A percentile compares a stretch with the other conserved stretches of the same genome.
These are phyloP conservation scores for Scedosporium boydii DNA, from an alignment of 2,329 filamentous ascomycete genomes.

Conservation along the genomic window DNA sequence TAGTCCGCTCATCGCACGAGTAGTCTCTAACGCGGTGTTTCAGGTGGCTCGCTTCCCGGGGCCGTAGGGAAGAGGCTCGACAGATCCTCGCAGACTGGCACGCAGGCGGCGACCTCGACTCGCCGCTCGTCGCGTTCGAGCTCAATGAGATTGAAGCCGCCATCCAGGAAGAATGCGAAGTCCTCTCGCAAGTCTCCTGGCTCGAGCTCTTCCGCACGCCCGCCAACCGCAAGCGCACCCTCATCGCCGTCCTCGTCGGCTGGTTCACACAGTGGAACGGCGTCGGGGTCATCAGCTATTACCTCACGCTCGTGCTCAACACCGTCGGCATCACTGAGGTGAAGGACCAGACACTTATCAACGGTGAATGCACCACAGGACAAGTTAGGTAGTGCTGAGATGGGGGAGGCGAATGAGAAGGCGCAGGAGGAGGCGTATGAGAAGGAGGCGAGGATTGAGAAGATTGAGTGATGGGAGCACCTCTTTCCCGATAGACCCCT, in stretches of 20 bases:
- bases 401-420: too few relatives aligned
- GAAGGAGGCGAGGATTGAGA: too few relatives aligned
- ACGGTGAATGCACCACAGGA: conserved; percentile 15
- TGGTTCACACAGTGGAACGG: conserved; percentile 19
- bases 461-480: too few relatives aligned
- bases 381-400: too few relatives aligned
- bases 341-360: conserved; percentile 28
- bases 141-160: conserved; percentile 20
- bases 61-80: conserved; percentile 1
- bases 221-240: conserved; percentile 17
- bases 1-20: background rate
- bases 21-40: background rate
- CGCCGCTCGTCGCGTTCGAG: conserved; percentile 15
- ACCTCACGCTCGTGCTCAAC: conserved; percentile 24
- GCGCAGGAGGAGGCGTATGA: too few relatives aligned
- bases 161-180: conserved; percentile 16
- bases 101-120: conserved; percentile 26
- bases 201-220: conserved; percentile 14
- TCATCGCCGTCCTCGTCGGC: conserved; percentile 16
- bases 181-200: conserved; percentile 13
- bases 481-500: too few relatives aligned
- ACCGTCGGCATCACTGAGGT: conserved; percentile 26
- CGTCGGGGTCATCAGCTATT: conserved; percentile 26
- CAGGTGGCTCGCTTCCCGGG: conserved; percentile 8
- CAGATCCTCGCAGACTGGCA: conserved; percentile 29